Conservation (phyloP, 208 protist species). For the Leishmania aethiopica region DNA sequence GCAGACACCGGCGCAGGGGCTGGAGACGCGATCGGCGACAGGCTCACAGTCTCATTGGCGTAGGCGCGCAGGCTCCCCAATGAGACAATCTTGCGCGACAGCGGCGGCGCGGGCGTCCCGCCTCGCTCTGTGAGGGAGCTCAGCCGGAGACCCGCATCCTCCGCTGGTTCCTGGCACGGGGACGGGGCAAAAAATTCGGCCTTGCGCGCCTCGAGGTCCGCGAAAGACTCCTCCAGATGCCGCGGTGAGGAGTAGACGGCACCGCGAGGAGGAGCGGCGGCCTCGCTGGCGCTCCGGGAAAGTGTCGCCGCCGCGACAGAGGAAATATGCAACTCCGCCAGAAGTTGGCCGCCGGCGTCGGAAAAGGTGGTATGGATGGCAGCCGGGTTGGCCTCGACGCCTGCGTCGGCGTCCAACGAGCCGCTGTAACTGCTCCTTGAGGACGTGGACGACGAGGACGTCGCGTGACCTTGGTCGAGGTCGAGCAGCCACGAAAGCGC, state of each 20-base stretch:
- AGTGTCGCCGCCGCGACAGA: background rate
- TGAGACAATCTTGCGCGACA: constrained; percentile 7
- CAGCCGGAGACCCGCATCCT: background rate
- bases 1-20: background rate
- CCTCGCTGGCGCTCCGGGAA: background rate
- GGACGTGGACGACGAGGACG: constrained; percentile 9
- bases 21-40: constrained; percentile 20
- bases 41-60: constrained; percentile 16
- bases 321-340: constrained; percentile 20
- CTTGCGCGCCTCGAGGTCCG: constrained; percentile 21
- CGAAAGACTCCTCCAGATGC: constrained; percentile 9
- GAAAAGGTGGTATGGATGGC: constrained; percentile 10
- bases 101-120: background rate
- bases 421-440: constrained; percentile 5
- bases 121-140: background rate
- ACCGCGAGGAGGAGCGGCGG: background rate
- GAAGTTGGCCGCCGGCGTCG: background rate
- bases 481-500: constrained; percentile 31
- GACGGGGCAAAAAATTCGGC: constrained; percentile 6
- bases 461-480: constrained; percentile 5
- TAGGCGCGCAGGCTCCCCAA: constrained; percentile 16
- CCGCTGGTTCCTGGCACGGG: background rate
- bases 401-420: background rate
- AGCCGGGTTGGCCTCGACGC: background rate
- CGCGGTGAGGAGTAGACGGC: background rate